These are phyloP conservation scores for Apiotrichum siamense DNA, from an alignment of 1,284 basidiomycete species.

Conservation along the genomic window DNA sequence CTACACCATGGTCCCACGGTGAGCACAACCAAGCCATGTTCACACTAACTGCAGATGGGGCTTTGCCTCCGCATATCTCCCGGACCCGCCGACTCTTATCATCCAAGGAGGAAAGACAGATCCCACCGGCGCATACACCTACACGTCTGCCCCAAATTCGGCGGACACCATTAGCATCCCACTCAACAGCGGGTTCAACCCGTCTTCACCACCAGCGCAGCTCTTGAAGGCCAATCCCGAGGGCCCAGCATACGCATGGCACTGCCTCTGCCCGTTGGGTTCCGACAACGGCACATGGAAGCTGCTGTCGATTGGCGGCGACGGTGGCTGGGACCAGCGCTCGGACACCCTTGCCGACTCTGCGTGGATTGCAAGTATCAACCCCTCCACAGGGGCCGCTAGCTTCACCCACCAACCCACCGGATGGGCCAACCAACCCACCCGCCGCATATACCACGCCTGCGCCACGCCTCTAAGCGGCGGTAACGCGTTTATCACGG, in stretches of 20 bases:
- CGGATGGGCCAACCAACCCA: constrained; percentile 62
- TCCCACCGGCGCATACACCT: constrained; percentile 60
- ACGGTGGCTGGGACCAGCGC: constrained; percentile 53
- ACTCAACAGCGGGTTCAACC: constrained; percentile 57
- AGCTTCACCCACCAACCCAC: constrained; percentile 45
- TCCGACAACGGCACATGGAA: not conserved
- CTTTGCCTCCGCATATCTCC: constrained; percentile 60
- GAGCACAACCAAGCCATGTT: not conserved
- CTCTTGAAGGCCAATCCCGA: constrained; percentile 40
- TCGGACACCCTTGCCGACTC: constrained; percentile 60
- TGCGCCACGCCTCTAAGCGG: constrained; percentile 49
- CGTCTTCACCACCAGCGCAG: constrained; percentile 56
- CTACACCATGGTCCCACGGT: constrained; percentile 2
- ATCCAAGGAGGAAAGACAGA: constrained; percentile 75
- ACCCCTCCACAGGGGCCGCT: constrained; percentile 9
- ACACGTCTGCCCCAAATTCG: constrained; percentile 64
- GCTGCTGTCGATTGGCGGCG: constrained; percentile 67
- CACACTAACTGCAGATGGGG: constrained; percentile 62
- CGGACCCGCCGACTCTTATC: constrained; percentile 55
- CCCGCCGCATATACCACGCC: constrained; percentile 66
- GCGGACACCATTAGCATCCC: constrained; percentile 65
- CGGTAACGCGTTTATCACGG: constrained; percentile 60
- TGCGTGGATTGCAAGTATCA: constrained; percentile 51
- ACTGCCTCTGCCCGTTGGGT: constrained; percentile 64
- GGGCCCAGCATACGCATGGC: constrained; percentile 66